Evolutionary conservation across 164 flowering plant species (phyloP).

Genomic region (Vitis amurensis): DNA sequence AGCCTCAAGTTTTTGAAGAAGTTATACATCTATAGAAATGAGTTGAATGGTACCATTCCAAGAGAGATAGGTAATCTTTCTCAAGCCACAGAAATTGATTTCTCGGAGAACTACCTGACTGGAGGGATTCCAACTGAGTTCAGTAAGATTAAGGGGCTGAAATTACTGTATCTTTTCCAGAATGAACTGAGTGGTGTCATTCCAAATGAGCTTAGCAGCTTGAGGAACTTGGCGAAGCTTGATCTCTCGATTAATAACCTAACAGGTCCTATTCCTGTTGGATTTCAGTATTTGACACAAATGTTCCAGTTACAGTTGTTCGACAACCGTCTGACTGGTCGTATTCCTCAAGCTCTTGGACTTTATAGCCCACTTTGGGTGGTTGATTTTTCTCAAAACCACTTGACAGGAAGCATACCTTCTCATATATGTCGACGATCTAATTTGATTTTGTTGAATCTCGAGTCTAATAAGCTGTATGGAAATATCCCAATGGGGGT

Average conservation of each 20-base stretch:
- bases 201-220: constrained; percentile 62
- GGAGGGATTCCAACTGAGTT: constrained; percentile 86
- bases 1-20: constrained; percentile 49
- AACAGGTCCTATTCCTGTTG: constrained; percentile 73
- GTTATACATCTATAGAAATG: constrained; percentile 77
- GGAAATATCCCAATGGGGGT: constrained; percentile 77
- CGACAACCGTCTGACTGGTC: constrained; percentile 64
- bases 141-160: constrained; percentile 52
- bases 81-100: constrained; percentile 67
- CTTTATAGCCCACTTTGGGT: constrained; percentile 75
- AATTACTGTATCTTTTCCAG: constrained; percentile 68
- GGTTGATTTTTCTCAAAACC: constrained; percentile 78
- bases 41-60: constrained; percentile 81
- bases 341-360: constrained; percentile 81
- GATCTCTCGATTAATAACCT: constrained; percentile 84
- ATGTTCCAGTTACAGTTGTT: constrained; percentile 78
- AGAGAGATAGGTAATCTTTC: constrained; percentile 82
- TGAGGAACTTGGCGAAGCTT: constrained; percentile 65
- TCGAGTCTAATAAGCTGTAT: constrained; percentile 66
- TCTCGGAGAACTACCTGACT: constrained; percentile 71
- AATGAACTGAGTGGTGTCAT: constrained; percentile 80
- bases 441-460: constrained; percentile 63
- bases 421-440: constrained; percentile 60
- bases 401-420: constrained; percentile 74
- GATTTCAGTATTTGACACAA: constrained; percentile 61